Evolutionary conservation across 371 early-diverging fungal genomes (phyloP), one percentile per base, ranked within the genome.

Genomic region (Synchytrium microbalum): DNA sequence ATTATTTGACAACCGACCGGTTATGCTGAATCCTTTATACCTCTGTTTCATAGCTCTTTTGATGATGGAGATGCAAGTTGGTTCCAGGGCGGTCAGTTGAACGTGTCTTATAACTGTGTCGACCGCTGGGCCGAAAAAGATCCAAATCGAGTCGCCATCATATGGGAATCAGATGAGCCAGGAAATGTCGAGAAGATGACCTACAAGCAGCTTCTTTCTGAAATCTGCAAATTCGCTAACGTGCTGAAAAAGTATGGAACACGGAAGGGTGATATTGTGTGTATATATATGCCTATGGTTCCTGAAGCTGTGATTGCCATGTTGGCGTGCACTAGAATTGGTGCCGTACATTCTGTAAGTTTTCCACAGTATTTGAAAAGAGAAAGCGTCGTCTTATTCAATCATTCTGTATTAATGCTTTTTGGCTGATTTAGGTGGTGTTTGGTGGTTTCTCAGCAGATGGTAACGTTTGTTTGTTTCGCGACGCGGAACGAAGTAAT

Each of bases 261-360:
- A 51, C 79, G 79, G 64, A 89, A 92, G 72, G 93, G 95, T 52
- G 93, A 95, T 69, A 87, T 85, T 2, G 95, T 98, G 26, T 84
- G 92, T 33, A 88, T 97, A 65, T 98, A 98, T 73, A 68, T 71
- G 67, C 67, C 67, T 27, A 97, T 95, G 95, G 86, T 92, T 33
- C 95, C 96, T 16, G 91, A 96, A 72, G 92, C 98, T 2, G 85
- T 91, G 1, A 85, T 91, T 61, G 85, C 92, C 0, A 86, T 93
- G 81, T 81, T 99, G 38, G 96, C 98, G 19, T 95, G 95, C 76
- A 91, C 95, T 2, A 84, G 97, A 52, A 77, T 98, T 24, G 99
- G 98, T 25, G 84, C 91, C 13, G 75, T 93, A 28, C 98, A 96
- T 65, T n/a, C n/a, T n/a, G n/a, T n/a, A n/a, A n/a, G n/a, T n/a